Percentiles rank a stretch among this genome's conserved stretches.
Evolutionary conservation across 208 protist species (phyloP).

Genomic region (Leishmania gerbilli): DNA sequence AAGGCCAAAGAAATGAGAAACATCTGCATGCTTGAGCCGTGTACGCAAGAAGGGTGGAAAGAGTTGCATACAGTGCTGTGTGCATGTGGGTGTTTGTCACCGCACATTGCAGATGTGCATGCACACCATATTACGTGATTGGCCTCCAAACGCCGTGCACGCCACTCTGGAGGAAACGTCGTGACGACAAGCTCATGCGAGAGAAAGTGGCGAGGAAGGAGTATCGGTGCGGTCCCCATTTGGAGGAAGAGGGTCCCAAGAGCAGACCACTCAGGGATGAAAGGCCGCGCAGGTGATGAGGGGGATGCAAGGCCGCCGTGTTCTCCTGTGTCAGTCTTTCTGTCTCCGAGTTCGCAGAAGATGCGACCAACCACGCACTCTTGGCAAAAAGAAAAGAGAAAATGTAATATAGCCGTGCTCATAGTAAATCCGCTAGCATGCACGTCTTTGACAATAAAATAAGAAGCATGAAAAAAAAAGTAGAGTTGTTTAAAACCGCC

Average conservation of each 20-base stretch:
- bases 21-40: neutral
- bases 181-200: neutral
- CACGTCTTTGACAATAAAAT: neutral
- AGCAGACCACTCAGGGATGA: neutral
- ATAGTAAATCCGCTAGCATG: neutral
- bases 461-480: neutral
- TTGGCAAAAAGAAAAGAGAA: neutral
- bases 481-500: neutral
- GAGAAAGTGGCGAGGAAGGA: neutral
- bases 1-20: too few species aligned
- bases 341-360: neutral
- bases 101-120: neutral
- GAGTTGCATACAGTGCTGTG: neutral
- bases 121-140: neutral
- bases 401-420: neutral
- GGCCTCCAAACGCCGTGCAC: neutral
- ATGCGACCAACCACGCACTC: neutral
- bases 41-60: conserved; percentile 1
- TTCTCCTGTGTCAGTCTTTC: neutral
- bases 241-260: neutral
- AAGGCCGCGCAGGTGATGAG: neutral
- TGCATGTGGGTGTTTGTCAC: neutral
- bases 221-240: neutral
- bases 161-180: neutral
- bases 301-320: neutral